Evolutionary conservation across 1,284 basidiomycete species (phyloP), one percentile per base, ranked within the genome.

Genomic region (Cryptococcus sp.): DNA sequence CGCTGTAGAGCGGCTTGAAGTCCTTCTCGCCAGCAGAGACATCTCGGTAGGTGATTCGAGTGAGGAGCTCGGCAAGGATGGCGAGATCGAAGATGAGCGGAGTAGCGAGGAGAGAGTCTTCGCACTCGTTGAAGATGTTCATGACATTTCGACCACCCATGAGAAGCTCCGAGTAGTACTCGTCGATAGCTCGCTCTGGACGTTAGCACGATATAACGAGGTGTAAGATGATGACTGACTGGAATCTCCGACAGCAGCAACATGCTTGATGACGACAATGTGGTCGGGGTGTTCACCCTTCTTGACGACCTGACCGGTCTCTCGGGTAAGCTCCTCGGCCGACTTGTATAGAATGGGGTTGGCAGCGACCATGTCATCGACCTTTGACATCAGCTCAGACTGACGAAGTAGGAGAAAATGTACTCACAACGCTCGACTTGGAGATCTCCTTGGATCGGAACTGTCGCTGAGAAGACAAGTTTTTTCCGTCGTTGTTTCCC

Each of bases 361-460:
- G 54, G 91, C 86, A 53, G 82, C 81, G 51, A 94, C 92, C 92
- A 94, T 95, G 73, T 95, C 94, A 66, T 97, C 94, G 39, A 97
- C 57, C 58, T 59, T n/a, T 18, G 26, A 22, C 14, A 33, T 35
- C n/a, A 19, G 7, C 5, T 46, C 23, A 38, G 44, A 16, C 4
- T 24, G 12, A 28, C 16, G 34, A 21, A 33, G 9, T 22, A n/a
- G 10, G 11, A 21, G 19, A 16, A 22, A n/a, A 11, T 14, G 9
- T 5, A 58, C 57, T 53, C 32, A 63, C 92, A 57, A 98, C 94
- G 56, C 84, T 88, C 66, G 86, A 87, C 83, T 97, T 97, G 78
- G 83, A 85, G 72, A 93, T 93, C 77, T 97, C 94, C 84, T 98
- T 98, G 79, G 84, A 87, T 79, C 85, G 87, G 85, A 97, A 97